Evolutionary conservation across 306 rosid genomes (phyloP), one percentile per base, ranked within the genome.

Genomic region (Castanopsis chinensis): DNA sequence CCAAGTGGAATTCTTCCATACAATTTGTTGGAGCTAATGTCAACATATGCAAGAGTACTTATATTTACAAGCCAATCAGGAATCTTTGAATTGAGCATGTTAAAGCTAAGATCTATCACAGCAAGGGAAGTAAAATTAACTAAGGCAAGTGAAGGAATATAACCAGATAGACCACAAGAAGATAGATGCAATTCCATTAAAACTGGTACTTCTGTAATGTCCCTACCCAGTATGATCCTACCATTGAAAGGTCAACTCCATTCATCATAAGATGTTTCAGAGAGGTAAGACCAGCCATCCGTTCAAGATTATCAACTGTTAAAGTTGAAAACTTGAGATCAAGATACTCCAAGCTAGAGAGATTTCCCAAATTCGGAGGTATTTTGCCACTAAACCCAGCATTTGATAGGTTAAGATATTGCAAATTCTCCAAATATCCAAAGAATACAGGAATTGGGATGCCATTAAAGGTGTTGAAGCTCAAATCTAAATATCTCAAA

Each of bases 1-100:
- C 83, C 85, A 11, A 85, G 92, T 27, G 92, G 89, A 58, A 89
- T 87, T 73, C 83, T 85, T 76, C 90, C 92, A 81, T 78, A 71
- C 52, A 89, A 41, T 55, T 23, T 12, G 33, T 37, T 69, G 1
- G 0, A 0, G 18, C 85, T 81, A 23, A 87, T 65, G 73, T 74
- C 78, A 55, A 87, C 43, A 27, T 55, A 20, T 25, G 56, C 59
- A 51, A 89, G 57, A 80, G 80, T 85, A 76, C 73, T 87, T 20
- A 85, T 76, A 49, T 83, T 85, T 21, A 67, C 74, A 77, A 86
- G 78, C 89, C 92, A 86, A 71, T 56, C 55, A 5, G 89, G 92
- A 52, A 89, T 73, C 35, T 59, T 79, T 28, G 87, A 88, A 5
- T 70, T 37, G 41, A 86, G 55, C 14, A 1, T 13, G 73, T 89